These are phyloP conservation scores for Platismatia glauca DNA, from an alignment of 495 filamentous ascomycete genomes.

Conservation along the genomic window DNA sequence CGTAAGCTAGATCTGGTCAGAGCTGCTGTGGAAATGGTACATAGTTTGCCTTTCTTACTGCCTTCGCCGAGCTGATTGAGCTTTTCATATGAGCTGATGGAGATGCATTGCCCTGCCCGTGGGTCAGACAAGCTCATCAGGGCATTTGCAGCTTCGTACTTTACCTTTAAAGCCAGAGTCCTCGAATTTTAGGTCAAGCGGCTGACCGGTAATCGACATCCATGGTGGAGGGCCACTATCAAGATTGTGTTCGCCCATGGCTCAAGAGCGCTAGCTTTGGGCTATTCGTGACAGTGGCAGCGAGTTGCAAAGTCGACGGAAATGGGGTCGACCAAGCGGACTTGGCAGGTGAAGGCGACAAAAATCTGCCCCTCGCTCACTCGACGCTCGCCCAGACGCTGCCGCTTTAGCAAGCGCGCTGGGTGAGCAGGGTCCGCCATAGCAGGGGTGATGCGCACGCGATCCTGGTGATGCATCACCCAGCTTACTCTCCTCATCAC, in stretches of 20 bases:
- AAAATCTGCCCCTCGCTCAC: too few relatives aligned
- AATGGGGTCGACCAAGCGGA: background rate
- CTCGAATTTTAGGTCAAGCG: constrained; percentile 26
- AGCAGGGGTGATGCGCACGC: too few relatives aligned
- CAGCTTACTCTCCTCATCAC: too few relatives aligned
- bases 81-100: constrained; percentile 32
- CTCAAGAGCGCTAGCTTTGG: background rate
- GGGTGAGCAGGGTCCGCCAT: too few relatives aligned
- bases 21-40: constrained; percentile 1
- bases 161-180: constrained; percentile 28
- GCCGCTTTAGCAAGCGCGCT: too few relatives aligned
- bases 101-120: constrained; percentile 30
- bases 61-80: constrained; percentile 39
- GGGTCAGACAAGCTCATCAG: constrained; percentile 1
- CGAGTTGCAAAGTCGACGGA: too few relatives aligned
- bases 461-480: too few relatives aligned
- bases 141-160: constrained; percentile 21
- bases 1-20: constrained; percentile 29
- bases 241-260: background rate
- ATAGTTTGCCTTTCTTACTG: constrained; percentile 25
- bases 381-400: too few relatives aligned
- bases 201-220: constrained; percentile 33
- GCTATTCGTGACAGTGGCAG: too few relatives aligned
- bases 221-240: constrained; percentile 20
- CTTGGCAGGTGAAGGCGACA: too few relatives aligned